These are phyloP conservation scores for Petunia secreta DNA, from an alignment of 257 asterid genomes.

Conservation along the genomic window DNA sequence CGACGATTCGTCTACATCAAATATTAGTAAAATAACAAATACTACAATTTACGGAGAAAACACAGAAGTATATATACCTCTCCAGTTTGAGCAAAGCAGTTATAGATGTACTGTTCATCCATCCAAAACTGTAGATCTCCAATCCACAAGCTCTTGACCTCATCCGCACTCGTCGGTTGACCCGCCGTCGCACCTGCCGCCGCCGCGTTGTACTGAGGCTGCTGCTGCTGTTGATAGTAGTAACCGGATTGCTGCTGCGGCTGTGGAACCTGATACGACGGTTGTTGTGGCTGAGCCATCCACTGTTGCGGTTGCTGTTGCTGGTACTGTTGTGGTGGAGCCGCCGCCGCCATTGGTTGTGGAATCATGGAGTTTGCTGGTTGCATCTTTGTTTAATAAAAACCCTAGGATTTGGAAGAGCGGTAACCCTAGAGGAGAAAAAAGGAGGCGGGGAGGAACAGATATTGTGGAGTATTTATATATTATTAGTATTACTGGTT, in stretches of 20 bases:
- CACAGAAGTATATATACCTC: constrained; percentile 53
- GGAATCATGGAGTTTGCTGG: constrained; percentile 63
- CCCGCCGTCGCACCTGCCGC: constrained; percentile 36
- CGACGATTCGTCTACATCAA: not conserved
- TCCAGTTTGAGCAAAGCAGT: constrained; percentile 63
- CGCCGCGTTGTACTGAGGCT: constrained; percentile 48
- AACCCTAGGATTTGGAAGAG: not conserved
- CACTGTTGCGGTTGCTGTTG: constrained; percentile 64
- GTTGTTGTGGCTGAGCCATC: constrained; percentile 57
- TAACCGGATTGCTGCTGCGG: constrained; percentile 62
- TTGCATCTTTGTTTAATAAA: constrained; percentile 51
- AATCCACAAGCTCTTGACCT: constrained; percentile 86
- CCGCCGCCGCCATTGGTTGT: constrained; percentile 48
- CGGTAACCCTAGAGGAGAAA: constrained; percentile 8
- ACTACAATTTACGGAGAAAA: not conserved
- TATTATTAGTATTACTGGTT: too few relatives aligned
- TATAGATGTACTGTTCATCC: constrained; percentile 72
- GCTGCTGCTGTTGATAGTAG: constrained; percentile 59
- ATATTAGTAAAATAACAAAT: not conserved
- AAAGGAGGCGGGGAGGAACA: not conserved
- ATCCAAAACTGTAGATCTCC: constrained; percentile 98
- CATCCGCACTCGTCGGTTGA: constrained; percentile 58
- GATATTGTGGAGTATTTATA: too few relatives aligned
- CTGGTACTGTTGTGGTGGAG: constrained; percentile 58
- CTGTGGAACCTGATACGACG: constrained; percentile 56